Conservation (phyloP, 805 yeast species). For the Candida sonorensis region DNA sequence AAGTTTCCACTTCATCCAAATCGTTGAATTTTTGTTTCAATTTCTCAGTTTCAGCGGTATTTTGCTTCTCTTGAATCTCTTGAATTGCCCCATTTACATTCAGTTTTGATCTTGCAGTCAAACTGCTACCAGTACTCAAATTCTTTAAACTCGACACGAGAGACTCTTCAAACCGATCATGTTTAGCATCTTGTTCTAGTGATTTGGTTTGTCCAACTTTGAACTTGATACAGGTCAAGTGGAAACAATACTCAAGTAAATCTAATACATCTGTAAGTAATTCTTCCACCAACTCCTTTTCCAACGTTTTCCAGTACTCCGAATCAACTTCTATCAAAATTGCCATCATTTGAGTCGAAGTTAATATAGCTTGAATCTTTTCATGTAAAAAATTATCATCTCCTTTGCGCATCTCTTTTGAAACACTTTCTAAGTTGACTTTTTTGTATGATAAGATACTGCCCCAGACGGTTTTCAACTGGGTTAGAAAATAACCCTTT, state of each 20-base stretch:
- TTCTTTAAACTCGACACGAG: neutral
- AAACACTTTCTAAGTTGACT: neutral
- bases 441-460: no score
- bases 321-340: neutral
- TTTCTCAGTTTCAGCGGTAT: no score
- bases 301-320: neutral
- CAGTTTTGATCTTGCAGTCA: no score
- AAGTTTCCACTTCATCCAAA: no score
- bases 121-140: no score
- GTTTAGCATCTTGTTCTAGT: no score
- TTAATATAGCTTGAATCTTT: neutral
- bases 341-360: neutral
- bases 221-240: neutral
- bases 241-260: neutral
- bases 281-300: neutral
- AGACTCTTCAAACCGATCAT: neutral
- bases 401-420: neutral
- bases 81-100: no score
- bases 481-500: no score
- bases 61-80: no score
- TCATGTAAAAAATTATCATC: neutral
- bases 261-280: neutral
- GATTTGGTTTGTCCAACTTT: no score
- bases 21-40: no score
- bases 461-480: no score